Conservation (phyloP, 345 rosid genomes). For the Acer negundo region DNA sequence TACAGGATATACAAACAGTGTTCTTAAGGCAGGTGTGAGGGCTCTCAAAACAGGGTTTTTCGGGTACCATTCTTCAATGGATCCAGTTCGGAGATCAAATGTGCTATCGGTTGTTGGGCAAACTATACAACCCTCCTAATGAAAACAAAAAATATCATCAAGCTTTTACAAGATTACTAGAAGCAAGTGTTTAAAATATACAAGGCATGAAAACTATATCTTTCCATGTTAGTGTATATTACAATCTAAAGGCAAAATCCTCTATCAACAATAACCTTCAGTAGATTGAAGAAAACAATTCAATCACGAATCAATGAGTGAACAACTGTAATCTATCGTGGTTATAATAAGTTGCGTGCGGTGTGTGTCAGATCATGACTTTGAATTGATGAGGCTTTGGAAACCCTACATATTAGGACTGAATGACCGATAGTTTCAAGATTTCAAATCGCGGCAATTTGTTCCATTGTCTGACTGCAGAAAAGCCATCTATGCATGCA, state of each 20-base stretch:
- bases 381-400: not conserved
- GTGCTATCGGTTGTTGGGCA: conserved; percentile 94
- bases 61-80: conserved; percentile 85
- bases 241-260: not conserved
- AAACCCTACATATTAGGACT: not conserved
- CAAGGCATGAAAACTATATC: not conserved
- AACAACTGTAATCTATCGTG: not conserved
- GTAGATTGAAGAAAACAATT: not conserved
- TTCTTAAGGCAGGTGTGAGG: conserved; percentile 79
- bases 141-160: conserved; percentile 6
- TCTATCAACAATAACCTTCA: not conserved
- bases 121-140: conserved; percentile 89
- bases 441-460: not conserved
- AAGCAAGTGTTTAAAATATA: not conserved
- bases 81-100: conserved; percentile 77
- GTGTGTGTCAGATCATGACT: not conserved
- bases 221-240: not conserved
- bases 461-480: not conserved
- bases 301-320: not conserved
- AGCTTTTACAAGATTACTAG: not conserved
- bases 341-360: not conserved
- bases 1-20: conserved; percentile 66
- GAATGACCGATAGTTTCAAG: not conserved
- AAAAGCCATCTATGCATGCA: not conserved
- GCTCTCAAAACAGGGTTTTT: conserved; percentile 86